Evolutionary conservation across 1,139 yeast species (phyloP).

Genomic region (Yamadazyma jaroonii): DNA sequence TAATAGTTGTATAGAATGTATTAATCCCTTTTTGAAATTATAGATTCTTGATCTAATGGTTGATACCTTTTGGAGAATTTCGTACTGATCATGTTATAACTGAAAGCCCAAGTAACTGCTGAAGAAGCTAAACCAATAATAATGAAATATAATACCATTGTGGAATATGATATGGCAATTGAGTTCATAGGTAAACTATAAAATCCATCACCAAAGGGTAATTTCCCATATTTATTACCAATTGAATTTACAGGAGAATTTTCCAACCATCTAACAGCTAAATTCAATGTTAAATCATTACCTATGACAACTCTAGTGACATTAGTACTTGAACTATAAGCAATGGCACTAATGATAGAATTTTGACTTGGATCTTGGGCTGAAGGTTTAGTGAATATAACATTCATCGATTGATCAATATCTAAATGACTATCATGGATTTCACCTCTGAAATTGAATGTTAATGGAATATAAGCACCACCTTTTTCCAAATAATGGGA

Average conservation of each 20-base stretch:
- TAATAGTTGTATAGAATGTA: not conserved
- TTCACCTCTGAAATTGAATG: constrained; percentile 65
- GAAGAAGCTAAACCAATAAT: constrained; percentile 25
- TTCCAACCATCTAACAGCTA: constrained; percentile 61
- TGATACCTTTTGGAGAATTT: constrained; percentile 20
- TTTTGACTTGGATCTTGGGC: constrained; percentile 20
- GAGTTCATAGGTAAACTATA: constrained; percentile 34
- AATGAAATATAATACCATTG: constrained; percentile 21
- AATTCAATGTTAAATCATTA: constrained; percentile 53
- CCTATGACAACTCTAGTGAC: constrained; percentile 67
- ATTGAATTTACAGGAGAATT: constrained; percentile 13
- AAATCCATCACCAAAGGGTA: constrained; percentile 43
- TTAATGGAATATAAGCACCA: constrained; percentile 58
- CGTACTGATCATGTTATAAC: constrained; percentile 21
- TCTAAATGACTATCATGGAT: constrained; percentile 70
- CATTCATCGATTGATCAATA: constrained; percentile 58
- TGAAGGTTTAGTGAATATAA: constrained; percentile 47
- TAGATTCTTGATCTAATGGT: constrained; percentile 27
- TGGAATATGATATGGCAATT: constrained; percentile 26
- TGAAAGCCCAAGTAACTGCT: constrained; percentile 22
- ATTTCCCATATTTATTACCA: constrained; percentile 15
- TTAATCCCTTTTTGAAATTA: constrained; percentile 26
- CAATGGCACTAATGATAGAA: constrained; percentile 52
- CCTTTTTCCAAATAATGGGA: constrained; percentile 42
- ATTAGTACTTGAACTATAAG: constrained; percentile 62